Evolutionary conservation across 148 eudicot genomes (phyloP).

Genomic region (Rheum nobile): DNA sequence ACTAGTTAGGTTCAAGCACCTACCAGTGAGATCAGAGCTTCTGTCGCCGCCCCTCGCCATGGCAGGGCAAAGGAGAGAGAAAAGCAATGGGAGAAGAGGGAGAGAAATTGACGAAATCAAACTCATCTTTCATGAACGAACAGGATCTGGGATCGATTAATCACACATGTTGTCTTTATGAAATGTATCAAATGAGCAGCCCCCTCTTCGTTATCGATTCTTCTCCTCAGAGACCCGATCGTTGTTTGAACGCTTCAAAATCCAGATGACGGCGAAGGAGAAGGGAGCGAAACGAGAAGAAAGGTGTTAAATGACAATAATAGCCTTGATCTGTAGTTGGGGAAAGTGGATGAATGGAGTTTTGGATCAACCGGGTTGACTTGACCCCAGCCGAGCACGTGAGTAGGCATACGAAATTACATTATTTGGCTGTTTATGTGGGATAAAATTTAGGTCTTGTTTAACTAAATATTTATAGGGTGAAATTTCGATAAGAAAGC

Average conservation of each 20-base stretch:
- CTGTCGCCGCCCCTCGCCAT: constrained; percentile 42
- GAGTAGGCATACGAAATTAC: neutral
- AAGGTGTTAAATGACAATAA: neutral
- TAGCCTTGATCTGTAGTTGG: neutral
- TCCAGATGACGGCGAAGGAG: neutral
- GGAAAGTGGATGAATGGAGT: neutral
- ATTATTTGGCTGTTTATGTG: no score
- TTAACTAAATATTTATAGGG: no score
- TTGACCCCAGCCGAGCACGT: neutral
- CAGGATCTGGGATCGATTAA: neutral
- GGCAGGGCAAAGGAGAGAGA: constrained; percentile 19
- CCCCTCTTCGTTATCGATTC: neutral
- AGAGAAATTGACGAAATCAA: neutral
- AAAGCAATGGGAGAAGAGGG: constrained; percentile 22
- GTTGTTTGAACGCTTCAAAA: constrained; percentile 5
- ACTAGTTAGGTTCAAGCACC: neutral
- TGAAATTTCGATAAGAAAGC: no score
- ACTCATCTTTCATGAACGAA: constrained; percentile 1
- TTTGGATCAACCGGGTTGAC: neutral
- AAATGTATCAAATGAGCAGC: neutral
- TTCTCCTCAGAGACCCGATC: neutral
- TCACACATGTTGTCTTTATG: neutral
- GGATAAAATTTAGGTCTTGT: no score
- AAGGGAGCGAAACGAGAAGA: neutral
- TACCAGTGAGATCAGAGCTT: constrained; percentile 23